Base-by-base conservation (phyloP, 2,329 filamentous ascomycete species). In the Dactylonectria estremocensis region DNA sequence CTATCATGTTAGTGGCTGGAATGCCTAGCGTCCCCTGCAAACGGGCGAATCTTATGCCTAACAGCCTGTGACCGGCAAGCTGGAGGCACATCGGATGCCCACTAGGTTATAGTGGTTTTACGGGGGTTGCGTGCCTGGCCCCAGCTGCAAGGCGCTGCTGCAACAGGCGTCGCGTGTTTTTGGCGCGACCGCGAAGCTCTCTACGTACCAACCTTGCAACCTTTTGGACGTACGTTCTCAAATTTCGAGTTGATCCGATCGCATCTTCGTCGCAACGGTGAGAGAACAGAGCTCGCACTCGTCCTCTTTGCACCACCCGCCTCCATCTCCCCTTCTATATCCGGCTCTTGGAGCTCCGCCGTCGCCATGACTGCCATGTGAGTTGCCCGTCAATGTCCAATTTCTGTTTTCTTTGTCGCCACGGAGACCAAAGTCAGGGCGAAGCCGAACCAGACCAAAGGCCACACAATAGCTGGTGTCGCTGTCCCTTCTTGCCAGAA, bases 301-400 rank as follows among this genome's bases (percentile, higher is more conserved):
- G 43, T 37, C 46, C 22, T 37, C 40, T 50, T 61, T 48, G 35
- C 54, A 28, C 53, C 43, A 53, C 46, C 31, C 16, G 33, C 40
- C 33, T 49, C 18, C 24, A 35, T 45, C 50, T 31, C 24, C 48
- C 54, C 46, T 20, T 48, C 31, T 14, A 56, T 11, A 31, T 24
- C 35, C 37, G 20, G 28, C 48, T 24, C 22, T 55, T 58, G 61
- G 37, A 55, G 57, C 55, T 46, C 46, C 46, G 65, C 66, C 67
- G 62, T 48, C 64, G 56, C 50, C 72, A 82, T 82, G 80, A 81
- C 80, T 74, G 80, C 80, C 59, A 82, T 82, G 80, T 82, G 69
- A 77, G 80, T 77, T 52, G 11, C 43, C 22, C 11, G 13, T n/a
- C 28, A 18, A 60, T 33, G n/a, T 58, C 20, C 35, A 54, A 45